Evolutionary conservation across 2,329 filamentous ascomycete genomes (phyloP).

Genomic region (Pseudocercospora vitis): DNA sequence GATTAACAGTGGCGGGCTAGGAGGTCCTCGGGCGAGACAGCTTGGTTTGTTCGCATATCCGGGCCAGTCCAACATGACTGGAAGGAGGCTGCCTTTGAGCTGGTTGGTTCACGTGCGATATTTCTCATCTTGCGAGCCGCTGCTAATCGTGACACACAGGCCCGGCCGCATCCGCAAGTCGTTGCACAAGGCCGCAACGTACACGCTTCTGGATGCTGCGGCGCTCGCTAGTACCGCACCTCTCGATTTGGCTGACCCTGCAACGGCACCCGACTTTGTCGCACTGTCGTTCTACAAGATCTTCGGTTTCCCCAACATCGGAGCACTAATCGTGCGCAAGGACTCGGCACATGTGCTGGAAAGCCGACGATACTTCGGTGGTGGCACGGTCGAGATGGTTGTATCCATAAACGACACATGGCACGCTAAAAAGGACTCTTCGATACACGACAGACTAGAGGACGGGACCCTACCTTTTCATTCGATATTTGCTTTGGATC

Average conservation of each 20-base stretch:
- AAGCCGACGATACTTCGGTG: constrained; percentile 64
- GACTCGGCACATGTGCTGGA: constrained; percentile 57
- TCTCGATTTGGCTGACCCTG: constrained; percentile 55
- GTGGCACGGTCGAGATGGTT: constrained; percentile 65
- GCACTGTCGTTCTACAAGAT: constrained; percentile 66
- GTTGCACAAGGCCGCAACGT: constrained; percentile 38
- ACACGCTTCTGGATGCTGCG: constrained; percentile 63
- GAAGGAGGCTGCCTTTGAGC: constrained; percentile 38
- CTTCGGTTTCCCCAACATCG: constrained; percentile 65
- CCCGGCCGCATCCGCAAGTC: constrained; percentile 37
- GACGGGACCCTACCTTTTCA: constrained; percentile 68
- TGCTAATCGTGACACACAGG: constrained; percentile 31
- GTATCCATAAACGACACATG: constrained; percentile 53
- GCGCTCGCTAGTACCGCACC: constrained; percentile 63
- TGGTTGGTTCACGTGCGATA: constrained; percentile 31
- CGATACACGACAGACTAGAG: constrained; percentile 62
- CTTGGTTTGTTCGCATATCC: constrained; percentile 41
- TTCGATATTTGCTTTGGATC: constrained; percentile 61
- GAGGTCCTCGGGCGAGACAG: constrained; percentile 36
- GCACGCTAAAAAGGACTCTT: constrained; percentile 56
- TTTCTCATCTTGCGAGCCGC: not conserved
- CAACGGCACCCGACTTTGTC: constrained; percentile 60
- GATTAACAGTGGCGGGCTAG: constrained; percentile 43
- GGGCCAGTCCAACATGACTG: constrained; percentile 45
- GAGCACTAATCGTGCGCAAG: constrained; percentile 59